Evolutionary conservation across 495 filamentous ascomycete species (phyloP).

Genomic region (Apiosordaria backusii): DNA sequence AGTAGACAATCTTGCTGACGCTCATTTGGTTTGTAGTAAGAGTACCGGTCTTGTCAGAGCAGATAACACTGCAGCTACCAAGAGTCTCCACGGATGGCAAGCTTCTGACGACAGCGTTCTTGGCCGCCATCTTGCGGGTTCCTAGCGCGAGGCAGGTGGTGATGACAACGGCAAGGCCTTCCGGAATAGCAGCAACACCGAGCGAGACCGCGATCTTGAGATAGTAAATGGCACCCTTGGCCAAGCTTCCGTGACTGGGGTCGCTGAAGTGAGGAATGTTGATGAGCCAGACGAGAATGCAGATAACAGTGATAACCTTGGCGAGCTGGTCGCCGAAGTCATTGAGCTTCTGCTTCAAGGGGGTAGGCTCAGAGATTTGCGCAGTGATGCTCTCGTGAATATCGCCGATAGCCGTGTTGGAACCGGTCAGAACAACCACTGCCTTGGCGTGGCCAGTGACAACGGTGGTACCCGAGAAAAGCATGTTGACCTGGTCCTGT

Average conservation of each 20-base stretch:
- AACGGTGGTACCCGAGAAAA: slow-evolving; percentile 97
- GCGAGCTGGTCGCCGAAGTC: slow-evolving; percentile 96
- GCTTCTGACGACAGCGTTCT: slow-evolving; percentile 88
- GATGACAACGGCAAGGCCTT: slow-evolving; percentile 95
- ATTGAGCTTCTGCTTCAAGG: slow-evolving; percentile 96
- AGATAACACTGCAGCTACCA: slow-evolving; percentile 98
- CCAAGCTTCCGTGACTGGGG: slow-evolving; percentile 87
- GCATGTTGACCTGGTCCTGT: slow-evolving; percentile 96
- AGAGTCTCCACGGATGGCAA: slow-evolving; percentile 96
- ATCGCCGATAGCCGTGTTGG: slow-evolving; percentile 92
- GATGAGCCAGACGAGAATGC: slow-evolving; percentile 94
- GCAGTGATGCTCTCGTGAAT: slow-evolving; percentile 98
- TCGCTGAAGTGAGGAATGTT: slow-evolving; percentile 97
- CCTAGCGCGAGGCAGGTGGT: slow-evolving; percentile 96
- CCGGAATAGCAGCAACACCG: slow-evolving; percentile 95
- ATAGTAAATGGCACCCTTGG: slow-evolving; percentile 99
- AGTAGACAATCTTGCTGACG: slow-evolving; percentile 84
- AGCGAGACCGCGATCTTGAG: slow-evolving; percentile 99
- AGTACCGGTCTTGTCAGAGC: slow-evolving; percentile 99
- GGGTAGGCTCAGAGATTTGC: slow-evolving; percentile 96
- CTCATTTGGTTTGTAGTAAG: slow-evolving; percentile 99
- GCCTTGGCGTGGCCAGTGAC: slow-evolving; percentile 92
- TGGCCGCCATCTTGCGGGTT: slow-evolving; percentile 89
- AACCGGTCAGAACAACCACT: slow-evolving; percentile 86
- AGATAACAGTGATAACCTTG: slow-evolving; percentile 97